Conservation (phyloP, 2,329 filamentous ascomycete species). For the Nigrograna mackinnonii region DNA sequence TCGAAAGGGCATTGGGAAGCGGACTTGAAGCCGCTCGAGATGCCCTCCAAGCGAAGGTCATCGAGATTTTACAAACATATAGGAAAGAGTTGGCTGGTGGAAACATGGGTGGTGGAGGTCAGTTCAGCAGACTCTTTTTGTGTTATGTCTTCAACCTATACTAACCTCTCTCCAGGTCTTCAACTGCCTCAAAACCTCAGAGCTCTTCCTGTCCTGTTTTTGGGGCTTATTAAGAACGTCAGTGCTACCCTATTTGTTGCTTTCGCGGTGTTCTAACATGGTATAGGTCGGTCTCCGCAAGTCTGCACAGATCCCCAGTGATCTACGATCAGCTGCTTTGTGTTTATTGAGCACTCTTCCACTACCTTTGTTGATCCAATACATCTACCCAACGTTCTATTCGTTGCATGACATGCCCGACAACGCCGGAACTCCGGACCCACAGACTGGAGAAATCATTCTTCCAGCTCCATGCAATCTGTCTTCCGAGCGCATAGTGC, state of each 20-base stretch:
- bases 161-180: too few species aligned
- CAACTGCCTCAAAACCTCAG: conserved; percentile 94
- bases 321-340: conserved; percentile 89
- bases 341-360: conserved; percentile 94
- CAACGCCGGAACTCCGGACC: conserved; percentile 82
- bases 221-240: conserved; percentile 95
- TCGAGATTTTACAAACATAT: conserved; percentile 63
- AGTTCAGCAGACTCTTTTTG: neutral
- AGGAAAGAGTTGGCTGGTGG: conserved; percentile 79
- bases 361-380: conserved; percentile 86
- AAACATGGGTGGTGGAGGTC: conserved; percentile 82
- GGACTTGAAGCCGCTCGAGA: conserved; percentile 91
- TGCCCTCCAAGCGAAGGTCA: conserved; percentile 85
- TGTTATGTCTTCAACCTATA: too few species aligned
- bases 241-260: conserved; percentile 14
- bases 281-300: conserved; percentile 75
- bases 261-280: conserved; percentile 3
- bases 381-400: conserved; percentile 64
- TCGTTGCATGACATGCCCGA: conserved; percentile 96
- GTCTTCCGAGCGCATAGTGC: conserved; percentile 82
- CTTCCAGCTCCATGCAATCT: conserved; percentile 85
- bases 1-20: conserved; percentile 82
- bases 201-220: conserved; percentile 84
- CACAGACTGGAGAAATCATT: conserved; percentile 83
- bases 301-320: conserved; percentile 86